These are phyloP conservation scores for Phycomyces nitens DNA, from an alignment of 192 early-diverging fungal species.

Conservation along the genomic window DNA sequence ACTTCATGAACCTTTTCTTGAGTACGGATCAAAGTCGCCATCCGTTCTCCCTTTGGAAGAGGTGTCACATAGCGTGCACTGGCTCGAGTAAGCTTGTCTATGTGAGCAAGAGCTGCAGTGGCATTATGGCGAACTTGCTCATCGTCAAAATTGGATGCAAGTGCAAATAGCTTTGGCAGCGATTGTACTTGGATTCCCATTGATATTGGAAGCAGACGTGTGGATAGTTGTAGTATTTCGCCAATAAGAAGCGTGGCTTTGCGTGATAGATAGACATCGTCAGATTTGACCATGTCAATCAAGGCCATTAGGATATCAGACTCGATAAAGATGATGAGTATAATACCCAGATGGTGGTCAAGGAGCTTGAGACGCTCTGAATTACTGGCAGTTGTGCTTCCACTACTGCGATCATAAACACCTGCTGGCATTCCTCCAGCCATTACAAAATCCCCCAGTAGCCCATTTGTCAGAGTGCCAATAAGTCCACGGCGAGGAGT, in stretches of 20 bases:
- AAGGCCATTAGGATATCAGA: constrained; percentile 60
- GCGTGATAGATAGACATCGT: constrained; percentile 55
- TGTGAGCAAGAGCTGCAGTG: constrained; percentile 69
- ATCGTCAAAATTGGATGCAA: constrained; percentile 75
- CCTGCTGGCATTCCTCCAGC: constrained; percentile 11
- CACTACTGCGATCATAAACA: constrained; percentile 12
- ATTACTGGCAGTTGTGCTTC: constrained; percentile 21
- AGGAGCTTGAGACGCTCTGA: constrained; percentile 55
- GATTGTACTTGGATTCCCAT: constrained; percentile 59
- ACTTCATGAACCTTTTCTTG: constrained; percentile 52
- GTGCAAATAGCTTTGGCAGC: constrained; percentile 65
- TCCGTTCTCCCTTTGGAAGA: constrained; percentile 16
- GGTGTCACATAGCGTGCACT: constrained; percentile 31
- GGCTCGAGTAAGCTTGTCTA: constrained; percentile 60
- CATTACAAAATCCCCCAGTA: constrained; percentile 2
- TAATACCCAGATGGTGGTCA: constrained; percentile 66
- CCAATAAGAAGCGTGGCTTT: constrained; percentile 71
- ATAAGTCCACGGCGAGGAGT: background rate
- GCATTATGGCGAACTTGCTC: constrained; percentile 71
- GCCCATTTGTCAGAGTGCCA: constrained; percentile 2
- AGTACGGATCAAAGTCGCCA: constrained; percentile 20
- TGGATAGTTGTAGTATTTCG: constrained; percentile 71
- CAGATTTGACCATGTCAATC: constrained; percentile 63
- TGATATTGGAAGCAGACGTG: constrained; percentile 58
- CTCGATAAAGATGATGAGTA: constrained; percentile 76